phyloP scores from a whole-genome alignment of 768 basidiomycete genomes.

The Exsudoporus frostii region DNA sequence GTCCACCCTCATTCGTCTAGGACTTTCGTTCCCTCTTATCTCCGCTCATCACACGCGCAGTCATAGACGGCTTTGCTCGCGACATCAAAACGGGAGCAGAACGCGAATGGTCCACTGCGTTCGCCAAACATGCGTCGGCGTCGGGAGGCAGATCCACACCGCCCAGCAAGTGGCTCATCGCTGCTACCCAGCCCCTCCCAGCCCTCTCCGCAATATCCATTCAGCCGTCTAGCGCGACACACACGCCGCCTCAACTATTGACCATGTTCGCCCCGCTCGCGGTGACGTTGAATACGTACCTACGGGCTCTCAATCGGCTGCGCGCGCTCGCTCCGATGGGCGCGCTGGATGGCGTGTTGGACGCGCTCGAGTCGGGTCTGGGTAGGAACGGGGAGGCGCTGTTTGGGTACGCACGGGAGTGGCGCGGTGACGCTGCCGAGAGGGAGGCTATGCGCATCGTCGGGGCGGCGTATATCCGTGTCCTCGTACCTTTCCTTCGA shows the following conservation, averaged over 20 bases:
- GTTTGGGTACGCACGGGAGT: conserved; percentile 41
- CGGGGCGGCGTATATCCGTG: conserved; percentile 55
- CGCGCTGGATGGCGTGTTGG: conserved; percentile 48
- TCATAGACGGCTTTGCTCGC: conserved; percentile 50
- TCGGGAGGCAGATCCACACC: conserved; percentile 16
- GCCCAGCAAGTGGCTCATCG: conserved; percentile 55
- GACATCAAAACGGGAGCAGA: conserved; percentile 36
- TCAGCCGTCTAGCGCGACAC: conserved; percentile 37
- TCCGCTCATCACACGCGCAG: conserved; percentile 63
- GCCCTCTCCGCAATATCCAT: conserved; percentile 21
- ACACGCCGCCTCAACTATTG: conserved; percentile 70
- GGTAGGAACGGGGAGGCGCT: conserved; percentile 44
- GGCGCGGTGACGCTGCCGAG: conserved; percentile 34
- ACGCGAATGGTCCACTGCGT: conserved; percentile 34
- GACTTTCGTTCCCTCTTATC: conserved; percentile 72
- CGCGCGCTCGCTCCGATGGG: conserved; percentile 74
- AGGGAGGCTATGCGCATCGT: conserved; percentile 43
- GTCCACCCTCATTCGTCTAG: conserved; percentile 8
- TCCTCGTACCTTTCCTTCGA: conserved; percentile 69
- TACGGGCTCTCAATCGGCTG: conserved; percentile 74
- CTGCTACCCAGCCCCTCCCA: conserved; percentile 33
- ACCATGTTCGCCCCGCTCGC: conserved; percentile 77
- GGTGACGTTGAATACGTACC: conserved; percentile 63
- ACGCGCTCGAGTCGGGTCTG: conserved; percentile 51
- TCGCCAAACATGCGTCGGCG: conserved; percentile 21